These are phyloP conservation scores for Rhodofomes roseus DNA, from an alignment of 1,284 basidiomycete genomes.

Conservation along the genomic window DNA sequence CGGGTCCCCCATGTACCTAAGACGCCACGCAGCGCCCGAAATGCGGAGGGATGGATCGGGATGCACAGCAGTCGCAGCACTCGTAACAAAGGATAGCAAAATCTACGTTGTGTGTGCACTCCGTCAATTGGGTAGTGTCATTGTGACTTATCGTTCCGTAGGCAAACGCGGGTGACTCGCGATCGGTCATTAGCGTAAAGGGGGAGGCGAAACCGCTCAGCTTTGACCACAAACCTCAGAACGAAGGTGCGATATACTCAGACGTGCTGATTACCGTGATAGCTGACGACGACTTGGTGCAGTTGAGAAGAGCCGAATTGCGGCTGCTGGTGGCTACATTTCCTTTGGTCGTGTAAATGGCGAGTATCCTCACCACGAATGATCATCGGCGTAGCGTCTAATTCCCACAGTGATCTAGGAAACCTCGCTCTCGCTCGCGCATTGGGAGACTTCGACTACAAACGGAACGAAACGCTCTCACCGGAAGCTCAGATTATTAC, in stretches of 20 bases:
- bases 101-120: conserved; percentile 69
- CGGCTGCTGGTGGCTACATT: conserved; percentile 93
- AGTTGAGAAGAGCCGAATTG: conserved; percentile 88
- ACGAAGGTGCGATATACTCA: conserved; percentile 56
- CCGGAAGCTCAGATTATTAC: conserved; percentile 96
- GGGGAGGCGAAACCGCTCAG: conserved; percentile 89
- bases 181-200: conserved; percentile 85
- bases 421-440: conserved; percentile 96
- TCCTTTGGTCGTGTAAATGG: conserved; percentile 98
- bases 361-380: conserved; percentile 31
- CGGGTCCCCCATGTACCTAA: neutral
- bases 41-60: conserved; percentile 93
- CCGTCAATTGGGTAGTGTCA: neutral
- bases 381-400: conserved; percentile 1
- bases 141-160: conserved; percentile 25
- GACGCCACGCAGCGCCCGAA: conserved; percentile 60
- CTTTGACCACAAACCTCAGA: conserved; percentile 95
- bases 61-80: conserved; percentile 91
- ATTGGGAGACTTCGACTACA: conserved; percentile 98
- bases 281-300: conserved; percentile 1
- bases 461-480: conserved; percentile 81
- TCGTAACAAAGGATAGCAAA: conserved; percentile 76
- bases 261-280: neutral
- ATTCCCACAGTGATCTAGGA: conserved; percentile 44
- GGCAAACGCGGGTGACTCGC: conserved; percentile 98